Evolutionary conservation across 2,329 filamentous ascomycete species (phyloP), one percentile per base, ranked within the genome.

Genomic region (Aureobasidium sp.): DNA sequence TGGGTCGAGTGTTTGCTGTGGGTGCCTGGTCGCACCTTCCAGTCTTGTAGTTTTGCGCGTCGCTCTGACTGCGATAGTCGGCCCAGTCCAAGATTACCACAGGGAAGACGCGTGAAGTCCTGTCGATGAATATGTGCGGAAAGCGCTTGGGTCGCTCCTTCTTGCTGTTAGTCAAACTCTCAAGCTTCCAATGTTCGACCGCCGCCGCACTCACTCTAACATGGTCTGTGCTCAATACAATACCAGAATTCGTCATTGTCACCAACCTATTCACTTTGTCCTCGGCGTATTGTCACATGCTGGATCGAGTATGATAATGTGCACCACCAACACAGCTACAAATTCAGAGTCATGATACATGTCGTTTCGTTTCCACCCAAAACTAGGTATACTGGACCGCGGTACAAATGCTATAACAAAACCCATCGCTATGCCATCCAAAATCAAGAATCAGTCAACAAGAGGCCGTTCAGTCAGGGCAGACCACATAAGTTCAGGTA

Each of bases 191-290:
- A 34, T 47, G 7, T 23, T 34, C 52, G 23, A 32, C 37, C 39
- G 52, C 26, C 29, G 52, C 32, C 50, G 50, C 50, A 36, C 20
- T 12, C 50, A 20, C 39, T 9, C 20, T 10, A 32, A 1, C 37
- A 6, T 32, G 53, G 53, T 57, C 53, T 57, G 53, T 57, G 53
- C 53, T 57, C 53, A 57, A 57, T 57, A 57, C 41, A 57, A 57
- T 57, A 57, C 41, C 53, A 46, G 29, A 27, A 44, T 32, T 29
- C 26, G 23, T 44, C 36, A 56, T 56, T 56, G 52, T 34, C 26
- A 10, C 26, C 26, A 17, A 4, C 12, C 27, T 17, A 42, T 13
- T 29, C 39, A 29, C 26, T 47, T 42, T 27, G 23, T 46, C 34
- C 4, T 7, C 13, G 32, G 48, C 17, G 6, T n/a, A 53, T 55